Base-by-base conservation (phyloP, 164 flowering plant genomes). In the Protea cynaroides region DNA sequence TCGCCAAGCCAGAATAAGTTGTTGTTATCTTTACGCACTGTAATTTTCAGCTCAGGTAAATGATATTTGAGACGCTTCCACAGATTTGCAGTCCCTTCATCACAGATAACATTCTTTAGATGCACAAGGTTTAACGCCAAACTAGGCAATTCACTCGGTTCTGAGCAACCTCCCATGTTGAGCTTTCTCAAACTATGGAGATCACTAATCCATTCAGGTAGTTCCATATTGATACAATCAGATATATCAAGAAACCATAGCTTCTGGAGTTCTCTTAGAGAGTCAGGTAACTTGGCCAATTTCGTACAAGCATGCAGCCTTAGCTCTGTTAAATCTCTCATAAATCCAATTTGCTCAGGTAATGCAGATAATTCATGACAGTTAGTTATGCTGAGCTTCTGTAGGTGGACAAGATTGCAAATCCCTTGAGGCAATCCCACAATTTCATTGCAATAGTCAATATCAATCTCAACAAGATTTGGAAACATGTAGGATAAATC, bases 361-460 rank as follows among this genome's bases (percentile, higher is more conserved):
- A 79, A 53, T 23, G 53, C 58, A 37, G 62, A 59, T 9, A 81
- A 64, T 22, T 74, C 75, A 43, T 68, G 78, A 24, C 84, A 83
- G 62, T 81, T 73, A 29, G 34, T 2, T 29, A 29, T 29, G 34
- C 34, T 29, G 34, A 29, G 34, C 2, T 3, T 29, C 34, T 64
- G 60, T 9, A 82, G 58, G 36, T 25, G 9, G 14, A 47, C 10
- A 29, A 76, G 34, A 7, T 67, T 66, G 52, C 81, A 80, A 19
- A 80, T 3, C 7, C 64, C 65, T 21, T 15, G 66, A 17, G 81
- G 83, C 51, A 82, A 29, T 52, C 61, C 72, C 3, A 19, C 55
- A 19, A 82, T 36, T 53, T 80, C 80, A 21, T 56, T 56, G 66
- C 80, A 76, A 58, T 69, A 76, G 57, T 78, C 81, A 18, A 82